Evolutionary conservation across 2,329 filamentous ascomycete genomes (phyloP), one percentile per base, ranked within the genome.

Genomic region (Pseudocercospora crystallina): DNA sequence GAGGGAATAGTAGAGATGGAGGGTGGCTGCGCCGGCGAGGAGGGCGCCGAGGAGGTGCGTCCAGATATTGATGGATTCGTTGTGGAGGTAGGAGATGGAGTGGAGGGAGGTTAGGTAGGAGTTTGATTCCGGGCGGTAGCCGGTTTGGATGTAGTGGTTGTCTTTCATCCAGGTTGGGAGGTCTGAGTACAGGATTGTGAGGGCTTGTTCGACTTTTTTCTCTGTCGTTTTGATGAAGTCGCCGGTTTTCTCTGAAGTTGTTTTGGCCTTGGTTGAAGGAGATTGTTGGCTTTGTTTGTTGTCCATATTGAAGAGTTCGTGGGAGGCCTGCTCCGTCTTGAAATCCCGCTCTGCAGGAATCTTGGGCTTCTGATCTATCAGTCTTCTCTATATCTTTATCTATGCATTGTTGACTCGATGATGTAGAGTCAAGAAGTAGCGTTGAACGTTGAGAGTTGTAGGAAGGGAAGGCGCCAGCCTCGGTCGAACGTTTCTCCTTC

Each of bases 1-100:
- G 33, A 91, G 71, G 42, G 77, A 70, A 17, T 68, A 65, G 68
- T 85, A 82, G 10, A 90, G 70, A 43, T 79, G 73, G 10, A 73
- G 56, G 1, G 76, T 80, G 1, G 75, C 71, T 5, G 75, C 63
- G 2, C 81, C 65, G 49, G 87, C 84, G 32, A 80, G 59, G 1
- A 86, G 43, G 9, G 85, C 81, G 7, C 89, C 90, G 35, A 89
- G 62, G 10, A 89, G 75, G 67, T 89, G 86, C 2, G 82, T 79
- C 68, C 85, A 88, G 62, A 89, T 87, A 67, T 89, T 89, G 41
- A 89, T 80, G 5, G 80, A 80, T 65, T 85, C 81, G 65, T 85
- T 87, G 71, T 89, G 84, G 11, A 87, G 63, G 67, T 86, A 83
- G 45, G 74, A 69, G 12, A 88, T 71, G 32, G 79, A 83, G 34